Base-by-base conservation (phyloP, 2,329 filamentous ascomycete species). In the Ophiobolus disseminans region DNA sequence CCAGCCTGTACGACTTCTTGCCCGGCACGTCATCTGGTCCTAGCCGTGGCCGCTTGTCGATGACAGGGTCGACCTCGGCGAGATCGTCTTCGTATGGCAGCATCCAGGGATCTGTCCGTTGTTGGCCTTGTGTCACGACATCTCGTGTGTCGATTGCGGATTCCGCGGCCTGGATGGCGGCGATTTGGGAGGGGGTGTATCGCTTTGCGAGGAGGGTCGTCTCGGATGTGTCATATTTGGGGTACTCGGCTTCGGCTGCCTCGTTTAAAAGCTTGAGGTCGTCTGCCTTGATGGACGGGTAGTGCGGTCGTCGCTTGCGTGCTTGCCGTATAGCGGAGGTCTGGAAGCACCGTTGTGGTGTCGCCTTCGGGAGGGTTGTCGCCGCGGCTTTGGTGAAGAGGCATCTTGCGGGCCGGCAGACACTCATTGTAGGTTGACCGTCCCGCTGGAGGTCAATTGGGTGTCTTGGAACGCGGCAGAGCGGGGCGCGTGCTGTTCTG, bases 141-240 rank as follows among this genome's bases (percentile, higher is more conserved):
- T 97, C 90, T 58, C 85, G 79, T 8, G 87, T 78, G 67, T 88
- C 82, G 70, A 97, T 86, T 58, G 88, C 85, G 53, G 82, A 77
- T 75, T 97, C 92, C 63, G 88, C 91, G 38, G 89, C 88, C 75
- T 89, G 81, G 69, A 97, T 85, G 48, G 91, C 90, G 46, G 84
- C 85, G 61, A 95, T 80, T 77, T 97, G 93, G 70, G 88, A 85
- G 13, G 86, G 81, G 0, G 90, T 89, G 78, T 96, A 97, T 62
- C 82, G 83, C 66, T 84, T 76, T 49, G 75, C 74, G 48, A 96
- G 80, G 10, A 73, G 63, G 11, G 45, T 41, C 3, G 59, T 58
- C 49, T 72, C 70, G 10, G 48, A 80, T 31, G 80, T 75, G 11
- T 84, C 85, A 76, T 91, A 94, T 11, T 82, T 78, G 55, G 85